Base-by-base conservation (phyloP, 2,329 filamentous ascomycete genomes). In the Fusarium hostae region DNA sequence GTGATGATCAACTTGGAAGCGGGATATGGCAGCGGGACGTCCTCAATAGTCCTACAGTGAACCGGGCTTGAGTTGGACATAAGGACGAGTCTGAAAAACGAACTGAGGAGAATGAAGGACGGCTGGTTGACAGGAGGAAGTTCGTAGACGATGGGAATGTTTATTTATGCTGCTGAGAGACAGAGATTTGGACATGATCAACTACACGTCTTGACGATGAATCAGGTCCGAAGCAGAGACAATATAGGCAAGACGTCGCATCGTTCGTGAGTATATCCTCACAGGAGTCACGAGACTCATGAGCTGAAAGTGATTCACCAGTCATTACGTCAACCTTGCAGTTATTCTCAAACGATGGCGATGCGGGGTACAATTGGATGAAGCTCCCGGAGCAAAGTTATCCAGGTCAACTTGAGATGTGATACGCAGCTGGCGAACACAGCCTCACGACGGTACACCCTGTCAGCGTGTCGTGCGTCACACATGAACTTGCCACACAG, bases 1-100 rank as follows among this genome's bases (percentile, higher is more conserved):
- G 82, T 84, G 54, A 86, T 79, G 69, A 84, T 70, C 32, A 86
- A 79, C 64, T 83, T 84, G 5, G 80, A 82, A 16, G 86, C 86
- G 5, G 85, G 83, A 47, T 77, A 74, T 5, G 86, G 86, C 22
- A 87, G 78, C 43, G 79, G 72, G 43, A 73, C 77, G 52, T 73
- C 70, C 51, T 77, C 70, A n/a, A 78, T 77, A 45, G 75, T 80
- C 68, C 73, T 74, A 59, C 66, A 63, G 18, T 32, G 58, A 32
- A 74, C 34, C 39, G 65, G 68, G 28, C 62, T 56, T 37, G 48
- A 28, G 32, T 59, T 47, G 59, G 75, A 76, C 76, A 78, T 79
- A 61, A 73, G 63, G 51, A 52, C 40, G 26, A 52, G 41, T 62
- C 40, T 32, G 59, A 47, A 45, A 43, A 59, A 34, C 35, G 40